phyloP scores from a whole-genome alignment of 371 early-diverging fungal genomes.

The Apophysomyces elegans region DNA sequence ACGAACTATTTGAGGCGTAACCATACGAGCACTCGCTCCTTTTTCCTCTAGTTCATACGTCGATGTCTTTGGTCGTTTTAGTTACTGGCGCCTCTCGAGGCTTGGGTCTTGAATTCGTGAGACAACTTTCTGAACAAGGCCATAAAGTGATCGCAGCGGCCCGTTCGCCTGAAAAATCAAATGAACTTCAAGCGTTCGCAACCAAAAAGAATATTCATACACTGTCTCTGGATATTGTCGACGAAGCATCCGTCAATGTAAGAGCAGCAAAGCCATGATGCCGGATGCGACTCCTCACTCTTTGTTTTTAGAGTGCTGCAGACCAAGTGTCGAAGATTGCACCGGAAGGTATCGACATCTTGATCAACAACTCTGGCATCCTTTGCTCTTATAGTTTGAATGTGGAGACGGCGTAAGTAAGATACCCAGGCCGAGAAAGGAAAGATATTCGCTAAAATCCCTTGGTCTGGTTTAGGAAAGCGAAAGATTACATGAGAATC shows the following conservation, averaged over 20 bases:
- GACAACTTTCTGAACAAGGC: constrained; percentile 18
- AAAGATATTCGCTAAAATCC: neutral
- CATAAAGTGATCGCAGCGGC: constrained; percentile 25
- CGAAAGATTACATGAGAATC: constrained; percentile 14
- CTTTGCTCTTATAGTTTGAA: neutral
- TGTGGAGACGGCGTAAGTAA: neutral
- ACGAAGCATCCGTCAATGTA: constrained; percentile 27
- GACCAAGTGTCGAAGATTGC: constrained; percentile 19
- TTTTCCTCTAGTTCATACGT: neutral
- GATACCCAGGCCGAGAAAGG: neutral
- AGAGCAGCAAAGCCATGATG: neutral
- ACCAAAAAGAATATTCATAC: constrained; percentile 21
- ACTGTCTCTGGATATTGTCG: constrained; percentile 20
- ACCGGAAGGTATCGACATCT: constrained; percentile 31
- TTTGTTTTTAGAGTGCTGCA: constrained; percentile 23
- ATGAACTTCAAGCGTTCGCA: constrained; percentile 21
- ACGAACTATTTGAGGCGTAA: too few relatives aligned
- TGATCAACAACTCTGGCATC: constrained; percentile 27
- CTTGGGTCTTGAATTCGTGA: constrained; percentile 35
- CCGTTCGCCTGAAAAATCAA: constrained; percentile 23
- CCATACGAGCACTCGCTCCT: too few relatives aligned
- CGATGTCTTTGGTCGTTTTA: constrained; percentile 13
- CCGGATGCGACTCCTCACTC: neutral
- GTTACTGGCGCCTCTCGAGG: constrained; percentile 34
- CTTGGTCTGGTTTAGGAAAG: constrained; percentile 7